Evolutionary conservation across 257 asterid species (phyloP), one percentile per base, ranked within the genome.

Genomic region (Nyctanthes arbortristis): DNA sequence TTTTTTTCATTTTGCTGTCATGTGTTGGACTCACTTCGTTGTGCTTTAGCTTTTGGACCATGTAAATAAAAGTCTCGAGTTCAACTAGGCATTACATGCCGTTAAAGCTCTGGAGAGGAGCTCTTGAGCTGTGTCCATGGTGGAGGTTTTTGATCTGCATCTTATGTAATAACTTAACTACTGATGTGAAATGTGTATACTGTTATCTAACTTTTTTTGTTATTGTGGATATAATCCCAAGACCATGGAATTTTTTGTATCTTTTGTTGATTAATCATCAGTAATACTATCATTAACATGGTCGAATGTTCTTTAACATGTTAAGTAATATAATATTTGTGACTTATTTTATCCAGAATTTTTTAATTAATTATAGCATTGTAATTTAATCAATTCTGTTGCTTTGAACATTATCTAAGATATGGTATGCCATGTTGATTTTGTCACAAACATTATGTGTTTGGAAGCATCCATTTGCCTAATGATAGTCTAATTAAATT

Each of bases 391-490:
- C 29, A 28, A 49, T 20, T 12, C 58, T 9, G 31, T 18, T 67
- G 28, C 65, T 43, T 52, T 74, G 49, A 45, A 43, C 77, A 61
- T 14, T 67, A 45, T 68, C 66, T 31, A 63, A 63, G 69, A 65
- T 35, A 55, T 0, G 36, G 29, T 52, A 45, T 70, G 57, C 12
- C 62, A 1, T 6, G 14, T 20, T 16, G 27, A 63, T 49, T 39
- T 61, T 57, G 52, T 30, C 34, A 20, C 14, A 59, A 37, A n/a
- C n/a, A n/a, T n/a, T n/a, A n/a, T n/a, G 33, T 12, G 59, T 56
- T n/a, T 28, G 77, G 77, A 68, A 67, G 35, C 71, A 40, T 77
- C 35, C 40, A 66, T 62, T 31, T 55, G 68, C 47, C 32, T 35
- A 72, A 24, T 29, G 54, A 59, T 56, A 54, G 20, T 33, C 32